Evolutionary conservation across 768 basidiomycete genomes (phyloP), one percentile per base, ranked within the genome.

Genomic region (Xanthoconium purpureum): DNA sequence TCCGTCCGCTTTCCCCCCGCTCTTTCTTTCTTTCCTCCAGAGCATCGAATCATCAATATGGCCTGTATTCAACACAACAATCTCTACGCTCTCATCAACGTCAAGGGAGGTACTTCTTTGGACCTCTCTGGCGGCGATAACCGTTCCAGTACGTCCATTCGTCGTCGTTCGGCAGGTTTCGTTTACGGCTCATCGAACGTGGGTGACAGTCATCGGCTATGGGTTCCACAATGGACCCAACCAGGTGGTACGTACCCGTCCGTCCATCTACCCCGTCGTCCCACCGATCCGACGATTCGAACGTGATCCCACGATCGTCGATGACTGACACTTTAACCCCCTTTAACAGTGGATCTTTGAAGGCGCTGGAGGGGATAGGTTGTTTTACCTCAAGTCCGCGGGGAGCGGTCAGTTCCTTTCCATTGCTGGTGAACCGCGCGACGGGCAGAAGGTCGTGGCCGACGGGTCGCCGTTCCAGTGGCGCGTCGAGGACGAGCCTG

Each of bases 81-180:
- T 15, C 72, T 63, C 0, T 85, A 80, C 71, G 73, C 60, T 35
- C 74, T 86, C 61, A 71, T 65, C 39, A 87, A 86, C 68, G 75
- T 69, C 63, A 78, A 82, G 67, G 72, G 76, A 9, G 77, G 76
- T 4, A 85, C 79, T 6, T 80, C 75, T 29, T 58, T 84, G 28
- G 83, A 86, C 62, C 74, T 85, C 54, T 85, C 84, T 15, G 82
- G 77, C 4, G 71, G 55, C 9, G 83, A 85, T 63, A 75, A 80
- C 55, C 65, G 46, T 9, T 74, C 80, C 47, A 74, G 81, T 81
- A 56, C 29, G 79, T 70, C 7, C 37, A 6, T 6, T 38, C 24
- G 24, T 54, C 40, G 47, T 33, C 14, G 9, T 9, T 17, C 37
- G 35, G 8, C 24, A 24, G 24, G 24, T 24, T 24, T 24, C 24